phyloP scores from a whole-genome alignment of 1,284 basidiomycete species.

The Exobasidium rhododendri region DNA sequence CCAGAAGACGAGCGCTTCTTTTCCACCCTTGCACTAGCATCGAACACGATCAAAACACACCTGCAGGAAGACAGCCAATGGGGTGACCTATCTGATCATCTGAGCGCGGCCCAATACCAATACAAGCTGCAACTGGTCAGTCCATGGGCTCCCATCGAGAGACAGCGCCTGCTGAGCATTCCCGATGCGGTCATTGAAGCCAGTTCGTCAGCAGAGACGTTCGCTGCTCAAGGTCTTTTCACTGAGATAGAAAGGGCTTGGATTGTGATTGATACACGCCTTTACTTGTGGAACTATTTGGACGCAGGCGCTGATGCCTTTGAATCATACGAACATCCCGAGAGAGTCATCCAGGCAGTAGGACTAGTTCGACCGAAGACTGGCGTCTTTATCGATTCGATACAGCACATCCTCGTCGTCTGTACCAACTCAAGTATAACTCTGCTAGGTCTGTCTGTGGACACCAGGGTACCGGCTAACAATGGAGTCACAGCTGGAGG shows the following conservation, averaged over 20 bases:
- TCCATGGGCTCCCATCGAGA: conserved; percentile 17
- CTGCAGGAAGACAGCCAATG: conserved; percentile 12
- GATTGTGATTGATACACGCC: conserved; percentile 89
- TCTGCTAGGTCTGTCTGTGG: conserved; percentile 74
- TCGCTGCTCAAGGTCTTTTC: conserved; percentile 66
- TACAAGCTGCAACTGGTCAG: conserved; percentile 16
- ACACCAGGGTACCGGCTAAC: not conserved
- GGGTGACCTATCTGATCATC: conserved; percentile 17
- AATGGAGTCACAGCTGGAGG: conserved; percentile 14
- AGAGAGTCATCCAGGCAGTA: conserved; percentile 76
- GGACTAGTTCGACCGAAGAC: conserved; percentile 52
- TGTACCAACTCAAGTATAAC: conserved; percentile 79
- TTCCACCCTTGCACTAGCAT: conserved; percentile 1
- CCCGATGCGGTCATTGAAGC: conserved; percentile 26
- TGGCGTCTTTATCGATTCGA: conserved; percentile 86
- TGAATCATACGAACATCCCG: conserved; percentile 82
- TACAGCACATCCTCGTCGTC: conserved; percentile 82
- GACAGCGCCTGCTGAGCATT: conserved; percentile 13
- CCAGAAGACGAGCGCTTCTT: conserved; percentile 14
- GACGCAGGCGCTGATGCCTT: conserved; percentile 81
- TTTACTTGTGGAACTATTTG: conserved; percentile 95
- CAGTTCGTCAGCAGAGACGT: conserved; percentile 15
- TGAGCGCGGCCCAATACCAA: conserved; percentile 16
- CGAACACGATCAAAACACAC: conserved; percentile 6
- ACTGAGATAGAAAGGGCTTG: conserved; percentile 91